Evolutionary conservation across 768 basidiomycete species (phyloP).

Genomic region (Lactarius akahatsu): DNA sequence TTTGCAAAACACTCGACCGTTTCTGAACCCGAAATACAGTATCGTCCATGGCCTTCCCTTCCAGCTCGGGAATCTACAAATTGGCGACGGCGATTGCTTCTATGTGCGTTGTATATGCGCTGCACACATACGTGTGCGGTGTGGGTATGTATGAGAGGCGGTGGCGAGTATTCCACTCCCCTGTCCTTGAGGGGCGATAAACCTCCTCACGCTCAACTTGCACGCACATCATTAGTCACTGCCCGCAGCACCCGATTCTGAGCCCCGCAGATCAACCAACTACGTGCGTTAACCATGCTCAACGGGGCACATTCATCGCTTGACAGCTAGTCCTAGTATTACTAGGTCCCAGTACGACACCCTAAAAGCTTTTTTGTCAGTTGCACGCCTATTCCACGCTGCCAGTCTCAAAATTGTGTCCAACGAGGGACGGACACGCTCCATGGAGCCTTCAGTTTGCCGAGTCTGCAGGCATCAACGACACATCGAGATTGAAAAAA

Average conservation of each 20-base stretch:
- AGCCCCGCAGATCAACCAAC: not conserved
- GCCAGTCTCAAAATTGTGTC: constrained; percentile 1
- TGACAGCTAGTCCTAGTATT: not conserved
- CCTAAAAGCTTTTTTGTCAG: not conserved
- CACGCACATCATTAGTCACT: not conserved
- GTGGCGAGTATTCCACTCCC: not conserved
- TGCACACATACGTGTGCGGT: not conserved
- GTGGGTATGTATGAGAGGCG: not conserved
- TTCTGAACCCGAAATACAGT: not conserved
- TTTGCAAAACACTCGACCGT: not conserved
- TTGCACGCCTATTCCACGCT: not conserved
- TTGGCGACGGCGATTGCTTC: not conserved
- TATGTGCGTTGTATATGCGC: not conserved
- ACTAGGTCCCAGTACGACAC: not conserved
- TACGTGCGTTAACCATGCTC: constrained; percentile 5
- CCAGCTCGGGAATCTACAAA: not conserved
- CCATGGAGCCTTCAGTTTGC: constrained; percentile 1
- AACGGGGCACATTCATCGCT: not conserved
- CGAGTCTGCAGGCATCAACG: not conserved
- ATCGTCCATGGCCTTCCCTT: not conserved
- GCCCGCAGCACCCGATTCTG: not conserved
- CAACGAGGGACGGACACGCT: constrained; percentile 6
- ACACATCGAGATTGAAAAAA: not conserved
- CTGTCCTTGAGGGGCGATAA: not conserved
- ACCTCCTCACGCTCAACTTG: not conserved